Conservation (phyloP, 345 rosid genomes). For the Erysimum cheiranthoides region DNA sequence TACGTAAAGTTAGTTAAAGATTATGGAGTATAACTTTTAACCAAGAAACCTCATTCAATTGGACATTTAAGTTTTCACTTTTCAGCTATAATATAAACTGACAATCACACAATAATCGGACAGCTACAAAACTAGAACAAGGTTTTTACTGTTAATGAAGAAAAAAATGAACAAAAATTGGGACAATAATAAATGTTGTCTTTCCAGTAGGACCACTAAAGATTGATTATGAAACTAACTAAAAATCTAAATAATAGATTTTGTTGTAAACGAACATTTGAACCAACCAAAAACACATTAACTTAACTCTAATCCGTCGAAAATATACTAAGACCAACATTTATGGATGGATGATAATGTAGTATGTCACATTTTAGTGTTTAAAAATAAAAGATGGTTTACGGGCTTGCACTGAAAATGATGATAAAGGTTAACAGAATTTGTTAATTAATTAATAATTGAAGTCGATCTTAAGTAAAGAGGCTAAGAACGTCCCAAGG, state of each 20-base stretch:
- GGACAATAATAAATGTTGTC: conserved; percentile 14
- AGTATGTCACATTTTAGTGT: conserved; percentile 8
- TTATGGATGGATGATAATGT: not conserved
- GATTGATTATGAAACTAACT: too few relatives aligned
- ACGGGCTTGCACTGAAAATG: not conserved
- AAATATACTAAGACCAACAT: not conserved
- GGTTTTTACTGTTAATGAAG: not conserved
- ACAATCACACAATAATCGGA: conserved; percentile 11
- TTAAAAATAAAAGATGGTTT: not conserved
- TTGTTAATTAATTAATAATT: not conserved
- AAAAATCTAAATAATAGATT: not conserved
- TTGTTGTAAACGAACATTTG: not conserved
- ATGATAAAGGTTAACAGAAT: not conserved
- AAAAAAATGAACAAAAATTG: not conserved
- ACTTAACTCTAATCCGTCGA: not conserved
- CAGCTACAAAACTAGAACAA: conserved; percentile 24
- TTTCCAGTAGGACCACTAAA: not conserved
- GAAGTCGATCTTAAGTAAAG: not conserved
- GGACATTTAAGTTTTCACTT: conserved; percentile 35
- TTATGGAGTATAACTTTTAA: conserved; percentile 28
- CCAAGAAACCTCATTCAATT: conserved; percentile 45
- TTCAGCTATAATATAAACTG: conserved; percentile 19
- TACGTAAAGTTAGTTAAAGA: conserved; percentile 32
- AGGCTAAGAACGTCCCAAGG: not conserved
- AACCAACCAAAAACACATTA: not conserved